These are phyloP conservation scores for Priceomyces castillae DNA, from an alignment of 805 yeast species.

Conservation along the genomic window DNA sequence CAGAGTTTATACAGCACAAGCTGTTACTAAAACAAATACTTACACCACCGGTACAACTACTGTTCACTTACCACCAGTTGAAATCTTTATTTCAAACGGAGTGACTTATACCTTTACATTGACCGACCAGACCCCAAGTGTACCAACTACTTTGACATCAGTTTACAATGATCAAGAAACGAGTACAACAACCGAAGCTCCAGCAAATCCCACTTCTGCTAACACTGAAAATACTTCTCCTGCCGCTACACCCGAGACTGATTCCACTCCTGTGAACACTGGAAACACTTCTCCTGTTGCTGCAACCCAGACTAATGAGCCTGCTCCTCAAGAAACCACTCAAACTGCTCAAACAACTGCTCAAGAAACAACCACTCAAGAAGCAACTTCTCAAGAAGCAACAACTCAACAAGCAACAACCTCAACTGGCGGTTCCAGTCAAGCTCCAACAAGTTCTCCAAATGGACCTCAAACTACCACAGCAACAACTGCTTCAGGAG, in stretches of 20 bases:
- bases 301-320: slow-evolving; percentile 1
- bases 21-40: slow-evolving; percentile 45
- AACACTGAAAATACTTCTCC: not conserved
- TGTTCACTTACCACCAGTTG: slow-evolving; percentile 50
- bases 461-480: slow-evolving; percentile 18
- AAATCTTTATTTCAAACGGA: slow-evolving; percentile 50
- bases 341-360: slow-evolving; percentile 8
- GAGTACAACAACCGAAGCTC: slow-evolving; percentile 1
- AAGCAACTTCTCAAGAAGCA: not conserved
- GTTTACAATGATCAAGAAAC: slow-evolving; percentile 14
- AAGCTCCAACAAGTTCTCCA: slow-evolving; percentile 12
- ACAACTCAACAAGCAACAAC: slow-evolving; percentile 14
- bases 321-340: slow-evolving; percentile 8
- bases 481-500: slow-evolving; percentile 31
- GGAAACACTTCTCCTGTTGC: slow-evolving; percentile 8
- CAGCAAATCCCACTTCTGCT: slow-evolving; percentile 1
- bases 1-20: slow-evolving; percentile 53
- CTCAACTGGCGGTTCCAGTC: slow-evolving; percentile 11
- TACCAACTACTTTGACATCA: slow-evolving; percentile 34
- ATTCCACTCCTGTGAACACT: slow-evolving; percentile 6
- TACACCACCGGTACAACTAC: slow-evolving; percentile 49
- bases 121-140: slow-evolving; percentile 29
- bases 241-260: slow-evolving; percentile 3
- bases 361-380: slow-evolving; percentile 11
- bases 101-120: slow-evolving; percentile 49